Evolutionary conservation across 176 grass and related monocot genomes (phyloP).

Genomic region (Eragrostis nindensis): DNA sequence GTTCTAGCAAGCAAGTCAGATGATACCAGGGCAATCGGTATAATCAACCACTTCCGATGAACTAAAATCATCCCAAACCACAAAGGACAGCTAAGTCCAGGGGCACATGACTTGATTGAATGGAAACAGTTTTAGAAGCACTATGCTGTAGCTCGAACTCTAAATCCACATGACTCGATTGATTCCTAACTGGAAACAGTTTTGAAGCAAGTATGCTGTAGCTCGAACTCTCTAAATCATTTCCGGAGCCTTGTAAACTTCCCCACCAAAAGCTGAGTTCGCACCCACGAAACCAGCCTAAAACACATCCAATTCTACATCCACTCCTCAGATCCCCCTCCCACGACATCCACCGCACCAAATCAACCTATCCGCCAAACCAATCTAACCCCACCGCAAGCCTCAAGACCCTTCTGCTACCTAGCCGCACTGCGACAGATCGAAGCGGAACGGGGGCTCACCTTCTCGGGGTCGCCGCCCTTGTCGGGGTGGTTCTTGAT

Average conservation of each 20-base stretch:
- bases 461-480: conserved; percentile 93
- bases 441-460: conserved; percentile 1
- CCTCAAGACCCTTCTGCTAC: not conserved
- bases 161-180: no score
- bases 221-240: not conserved
- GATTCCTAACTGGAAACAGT: not conserved
- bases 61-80: not conserved
- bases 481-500: conserved; percentile 98
- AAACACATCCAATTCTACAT: not conserved
- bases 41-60: not conserved
- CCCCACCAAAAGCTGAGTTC: not conserved
- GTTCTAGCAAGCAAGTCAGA: no score
- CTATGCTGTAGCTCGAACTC: no score
- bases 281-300: not conserved
- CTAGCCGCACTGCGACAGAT: not conserved
- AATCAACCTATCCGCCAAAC: no score
- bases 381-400: no score
- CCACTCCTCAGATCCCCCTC: conserved; percentile 8
- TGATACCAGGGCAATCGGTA: not conserved
- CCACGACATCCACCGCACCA: not conserved
- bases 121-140: no score
- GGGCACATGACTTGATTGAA: not conserved
- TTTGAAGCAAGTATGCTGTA: not conserved
- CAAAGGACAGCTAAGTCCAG: not conserved
- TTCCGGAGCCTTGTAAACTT: no score